phyloP scores from a whole-genome alignment of 2,329 filamentous ascomycete genomes.

The Diaporthe vaccinii region DNA sequence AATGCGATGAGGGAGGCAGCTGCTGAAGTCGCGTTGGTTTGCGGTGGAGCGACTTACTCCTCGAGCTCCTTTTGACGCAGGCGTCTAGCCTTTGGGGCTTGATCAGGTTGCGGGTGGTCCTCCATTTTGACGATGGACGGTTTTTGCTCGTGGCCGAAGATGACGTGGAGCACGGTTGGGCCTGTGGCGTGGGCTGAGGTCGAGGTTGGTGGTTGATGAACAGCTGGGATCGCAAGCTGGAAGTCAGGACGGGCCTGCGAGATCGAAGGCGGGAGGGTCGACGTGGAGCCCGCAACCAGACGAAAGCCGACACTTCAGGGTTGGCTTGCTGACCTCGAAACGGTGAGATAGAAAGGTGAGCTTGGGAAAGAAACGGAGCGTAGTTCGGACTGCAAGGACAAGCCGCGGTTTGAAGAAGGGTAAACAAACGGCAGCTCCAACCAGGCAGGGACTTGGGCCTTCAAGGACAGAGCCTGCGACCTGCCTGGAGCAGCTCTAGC shows the following conservation, averaged over 20 bases:
- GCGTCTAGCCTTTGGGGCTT: slow-evolving; percentile 33
- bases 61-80: slow-evolving; percentile 38
- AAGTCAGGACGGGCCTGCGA: not conserved
- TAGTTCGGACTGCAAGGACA: not conserved
- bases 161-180: not conserved
- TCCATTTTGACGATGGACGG: not conserved
- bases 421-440: not conserved
- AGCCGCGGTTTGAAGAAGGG: not conserved
- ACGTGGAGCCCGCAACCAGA: not conserved
- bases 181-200: not conserved
- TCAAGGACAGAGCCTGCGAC: not conserved
- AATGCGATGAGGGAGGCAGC: too few species aligned
- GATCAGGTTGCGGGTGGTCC: not conserved
- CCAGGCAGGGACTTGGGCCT: not conserved
- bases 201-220: not conserved
- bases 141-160: not conserved
- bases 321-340: not conserved
- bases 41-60: slow-evolving; percentile 33
- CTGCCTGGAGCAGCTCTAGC: not conserved
- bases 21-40: not conserved
- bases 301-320: not conserved
- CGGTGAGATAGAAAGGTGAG: not conserved
- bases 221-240: not conserved
- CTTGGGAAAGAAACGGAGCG: not conserved
- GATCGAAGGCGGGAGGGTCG: not conserved